Percentiles rank a stretch among this genome's conserved stretches.
These are phyloP conservation scores for Tetratostichococcus sp. DNA, from an alignment of 139 green algal genomes.

Conservation along the genomic window DNA sequence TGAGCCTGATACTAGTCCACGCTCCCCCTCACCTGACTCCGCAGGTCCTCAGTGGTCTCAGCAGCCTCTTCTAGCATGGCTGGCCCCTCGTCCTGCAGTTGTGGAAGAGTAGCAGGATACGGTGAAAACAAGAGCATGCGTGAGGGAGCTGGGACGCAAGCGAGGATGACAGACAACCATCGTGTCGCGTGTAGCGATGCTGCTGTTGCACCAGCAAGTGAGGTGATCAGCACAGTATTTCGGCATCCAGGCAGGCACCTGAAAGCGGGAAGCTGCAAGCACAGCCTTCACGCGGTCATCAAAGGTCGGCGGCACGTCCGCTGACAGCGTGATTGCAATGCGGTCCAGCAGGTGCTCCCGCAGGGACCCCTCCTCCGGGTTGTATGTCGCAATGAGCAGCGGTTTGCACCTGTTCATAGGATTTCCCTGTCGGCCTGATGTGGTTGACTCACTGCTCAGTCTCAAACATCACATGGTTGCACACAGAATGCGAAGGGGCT, in stretches of 20 bases:
- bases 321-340: constrained; percentile 89
- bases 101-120: too few relatives aligned
- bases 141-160: too few relatives aligned
- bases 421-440: not conserved
- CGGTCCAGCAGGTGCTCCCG: constrained; percentile 97
- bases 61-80: constrained; percentile 58
- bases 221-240: not conserved
- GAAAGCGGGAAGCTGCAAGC: constrained; percentile 60
- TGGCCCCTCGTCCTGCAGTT: constrained; percentile 39
- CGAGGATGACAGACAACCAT: too few relatives aligned
- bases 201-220: not conserved
- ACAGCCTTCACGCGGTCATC: constrained; percentile 83
- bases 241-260: too few relatives aligned
- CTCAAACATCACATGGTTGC: too few relatives aligned
- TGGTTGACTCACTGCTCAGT: too few relatives aligned
- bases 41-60: constrained; percentile 83
- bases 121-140: too few relatives aligned
- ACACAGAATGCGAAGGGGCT: too few relatives aligned
- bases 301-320: constrained; percentile 72
- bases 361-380: constrained; percentile 93
- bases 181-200: too few relatives aligned
- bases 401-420: constrained; percentile 69
- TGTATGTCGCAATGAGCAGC: constrained; percentile 97
- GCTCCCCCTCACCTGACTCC: constrained; percentile 34
- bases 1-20: too few relatives aligned